Base-by-base conservation (phyloP, 2,329 filamentous ascomycete species). In the Colletotrichum sansevieriae region DNA sequence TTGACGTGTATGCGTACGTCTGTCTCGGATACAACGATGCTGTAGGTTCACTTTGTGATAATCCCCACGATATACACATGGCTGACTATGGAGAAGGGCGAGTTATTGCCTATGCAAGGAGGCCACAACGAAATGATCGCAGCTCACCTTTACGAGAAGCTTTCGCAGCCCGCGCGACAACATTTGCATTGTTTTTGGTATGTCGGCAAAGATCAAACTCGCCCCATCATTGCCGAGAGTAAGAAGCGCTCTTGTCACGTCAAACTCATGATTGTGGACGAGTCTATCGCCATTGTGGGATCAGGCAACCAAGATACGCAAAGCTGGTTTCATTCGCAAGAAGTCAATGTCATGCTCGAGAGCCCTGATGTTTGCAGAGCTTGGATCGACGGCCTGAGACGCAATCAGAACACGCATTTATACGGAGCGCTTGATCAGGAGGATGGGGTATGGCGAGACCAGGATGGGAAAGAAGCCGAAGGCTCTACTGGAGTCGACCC, bases 11-110 rank as follows among this genome's bases (percentile, higher is more conserved):
- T 0, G 90, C 89, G 75, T 94, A 92, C 71, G 83, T 94, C 1
- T 93, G 91, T 71, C 85, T 95, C 0, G 92, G 92, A 1, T 95
- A 95, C 79, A 95, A 95, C 71, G 92, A 95, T 72, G 82, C 88
- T 0, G 83, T 84, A 75, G 73, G 82, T 77, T 39, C 12, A 35
- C 13, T 25, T 11, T 10, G 4, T 0, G 0, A 8, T 4, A 0
- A 6, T 0, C 7, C 35, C 4, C 20, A 1, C 63, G 29, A 9
- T 29, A 29, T 8, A 29, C 7, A 8, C 29, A 8, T 9, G 3
- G 29, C 29, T 29, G 29, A 29, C 29, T 8, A 29, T 9, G 29
- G 29, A 29, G 8, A 29, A 85, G 82, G 92, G 92, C 22, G 91
- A 95, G 76, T 85, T 95, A 37, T 86, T 95, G 0, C 92, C 92